phyloP scores from a whole-genome alignment of 139 green algal species.

The Picochlorum sp. region DNA sequence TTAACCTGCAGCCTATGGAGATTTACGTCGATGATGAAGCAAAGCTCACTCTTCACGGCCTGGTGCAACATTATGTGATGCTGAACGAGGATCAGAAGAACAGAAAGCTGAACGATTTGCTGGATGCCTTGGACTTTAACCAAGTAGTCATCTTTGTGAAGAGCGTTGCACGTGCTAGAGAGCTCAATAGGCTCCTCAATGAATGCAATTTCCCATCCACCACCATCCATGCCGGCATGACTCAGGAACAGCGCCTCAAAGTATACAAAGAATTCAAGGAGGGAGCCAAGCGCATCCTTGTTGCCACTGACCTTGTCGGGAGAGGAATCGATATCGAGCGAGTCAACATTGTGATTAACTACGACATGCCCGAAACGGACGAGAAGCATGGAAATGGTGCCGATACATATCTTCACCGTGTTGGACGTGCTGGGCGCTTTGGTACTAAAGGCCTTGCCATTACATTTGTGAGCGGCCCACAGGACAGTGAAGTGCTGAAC shows the following conservation, averaged over 20 bases:
- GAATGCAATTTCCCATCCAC: conserved; percentile 98
- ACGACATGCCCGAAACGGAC: conserved; percentile 97
- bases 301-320: conserved; percentile 94
- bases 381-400: conserved; percentile 80
- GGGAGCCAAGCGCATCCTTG: conserved; percentile 92
- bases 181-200: conserved; percentile 87
- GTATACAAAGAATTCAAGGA: conserved; percentile 96
- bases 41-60: conserved; percentile 98
- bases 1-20: conserved; percentile 58
- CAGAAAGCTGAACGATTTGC: conserved; percentile 95
- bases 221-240: conserved; percentile 79
- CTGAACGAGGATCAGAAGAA: conserved; percentile 98
- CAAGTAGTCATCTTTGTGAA: conserved; percentile 97
- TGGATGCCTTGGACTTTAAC: conserved; percentile 99
- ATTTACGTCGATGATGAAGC: conserved; percentile 92
- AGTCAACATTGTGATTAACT: conserved; percentile 99
- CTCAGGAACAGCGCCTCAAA: conserved; percentile 77
- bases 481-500: conserved; percentile 78
- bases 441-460: conserved; percentile 99
- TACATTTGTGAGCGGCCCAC: conserved; percentile 88
- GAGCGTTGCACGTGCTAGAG: conserved; percentile 60
- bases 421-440: conserved; percentile 93
- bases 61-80: conserved; percentile 99
- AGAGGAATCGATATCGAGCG: conserved; percentile 98
- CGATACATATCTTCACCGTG: conserved; percentile 97